phyloP scores from a whole-genome alignment of 306 rosid genomes.

The Cucurbita maxima region DNA sequence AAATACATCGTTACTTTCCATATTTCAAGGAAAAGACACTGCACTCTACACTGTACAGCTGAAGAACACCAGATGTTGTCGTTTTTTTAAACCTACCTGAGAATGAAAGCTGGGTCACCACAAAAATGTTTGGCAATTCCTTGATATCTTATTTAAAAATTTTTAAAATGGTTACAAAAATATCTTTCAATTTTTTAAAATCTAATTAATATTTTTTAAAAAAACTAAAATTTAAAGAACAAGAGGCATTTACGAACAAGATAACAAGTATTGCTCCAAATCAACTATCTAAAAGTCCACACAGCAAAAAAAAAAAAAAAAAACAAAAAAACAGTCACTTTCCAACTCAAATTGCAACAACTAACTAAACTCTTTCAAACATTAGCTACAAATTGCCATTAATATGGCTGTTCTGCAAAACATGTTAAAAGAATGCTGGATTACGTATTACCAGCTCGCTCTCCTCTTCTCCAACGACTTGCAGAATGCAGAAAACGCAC shows the following conservation, averaged over 20 bases:
- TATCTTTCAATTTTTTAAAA: no score
- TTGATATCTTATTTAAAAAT: no score
- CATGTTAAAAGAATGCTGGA: constrained; percentile 1
- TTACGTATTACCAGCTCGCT: constrained; percentile 17
- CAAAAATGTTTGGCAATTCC: no score
- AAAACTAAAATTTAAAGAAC: no score
- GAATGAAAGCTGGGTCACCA: no score
- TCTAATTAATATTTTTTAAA: no score
- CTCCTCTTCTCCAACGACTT: constrained; percentile 46
- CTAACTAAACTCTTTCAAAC: neutral
- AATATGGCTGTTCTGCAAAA: neutral
- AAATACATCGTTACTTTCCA: no score
- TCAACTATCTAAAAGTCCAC: neutral
- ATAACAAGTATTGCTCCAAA: neutral
- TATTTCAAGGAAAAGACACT: no score
- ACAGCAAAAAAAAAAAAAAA: neutral
- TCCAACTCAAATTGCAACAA: constrained; percentile 2
- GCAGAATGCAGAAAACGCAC: constrained; percentile 52
- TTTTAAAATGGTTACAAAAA: no score
- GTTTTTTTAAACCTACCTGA: no score
- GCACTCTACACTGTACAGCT: no score
- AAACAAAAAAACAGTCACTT: neutral
- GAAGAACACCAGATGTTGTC: no score
- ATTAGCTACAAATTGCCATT: neutral
- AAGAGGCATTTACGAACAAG: neutral